Conservation (phyloP, 2,329 filamentous ascomycete genomes). For the Paecilomyces sp. region DNA sequence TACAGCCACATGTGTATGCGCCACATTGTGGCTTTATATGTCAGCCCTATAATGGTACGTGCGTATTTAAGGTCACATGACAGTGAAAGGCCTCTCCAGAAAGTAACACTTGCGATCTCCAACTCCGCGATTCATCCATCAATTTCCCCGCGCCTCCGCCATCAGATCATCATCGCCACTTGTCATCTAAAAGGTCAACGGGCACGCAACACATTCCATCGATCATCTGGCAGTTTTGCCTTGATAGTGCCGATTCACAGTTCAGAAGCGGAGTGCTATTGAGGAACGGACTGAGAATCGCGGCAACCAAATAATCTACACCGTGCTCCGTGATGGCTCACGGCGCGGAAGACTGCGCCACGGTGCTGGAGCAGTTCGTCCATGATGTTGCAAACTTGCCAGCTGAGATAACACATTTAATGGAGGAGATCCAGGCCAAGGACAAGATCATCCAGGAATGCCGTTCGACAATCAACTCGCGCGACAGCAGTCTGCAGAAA, state of each 20-base stretch:
- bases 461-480: slow-evolving; percentile 48
- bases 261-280: neutral
- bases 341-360: slow-evolving; percentile 53
- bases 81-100: neutral
- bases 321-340: slow-evolving; percentile 33
- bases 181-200: neutral
- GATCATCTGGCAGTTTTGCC: neutral
- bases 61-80: neutral
- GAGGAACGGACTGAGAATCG: neutral
- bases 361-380: slow-evolving; percentile 58
- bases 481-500: slow-evolving; percentile 57
- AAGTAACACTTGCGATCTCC: neutral
- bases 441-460: slow-evolving; percentile 54
- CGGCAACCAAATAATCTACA: neutral
- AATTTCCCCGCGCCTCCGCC: neutral
- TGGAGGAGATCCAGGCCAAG: slow-evolving; percentile 61
- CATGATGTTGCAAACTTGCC: slow-evolving; percentile 58
- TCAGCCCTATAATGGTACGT: neutral
- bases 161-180: neutral
- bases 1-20: neutral
- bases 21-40: neutral
- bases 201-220: neutral
- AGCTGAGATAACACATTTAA: slow-evolving; percentile 57
- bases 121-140: neutral
- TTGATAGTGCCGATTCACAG: neutral